Evolutionary conservation across 257 asterid species (phyloP).

Genomic region (Solanum chaucha): DNA sequence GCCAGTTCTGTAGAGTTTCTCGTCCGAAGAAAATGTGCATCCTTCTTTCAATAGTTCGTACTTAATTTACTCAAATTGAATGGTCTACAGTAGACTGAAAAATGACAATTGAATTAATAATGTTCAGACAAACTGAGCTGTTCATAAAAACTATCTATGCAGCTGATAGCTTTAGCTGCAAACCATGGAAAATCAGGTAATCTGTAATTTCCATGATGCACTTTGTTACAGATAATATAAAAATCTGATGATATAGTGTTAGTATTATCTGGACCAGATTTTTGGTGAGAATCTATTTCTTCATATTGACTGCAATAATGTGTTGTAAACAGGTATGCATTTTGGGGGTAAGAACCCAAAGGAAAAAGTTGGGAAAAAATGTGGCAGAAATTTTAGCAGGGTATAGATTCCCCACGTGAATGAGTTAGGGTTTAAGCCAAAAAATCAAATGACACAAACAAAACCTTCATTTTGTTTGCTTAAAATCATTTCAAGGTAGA

Average conservation of each 20-base stretch:
- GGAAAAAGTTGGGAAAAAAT: not conserved
- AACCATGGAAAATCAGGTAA: not conserved
- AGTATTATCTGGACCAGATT: not conserved
- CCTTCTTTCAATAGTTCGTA: not conserved
- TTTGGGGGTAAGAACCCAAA: not conserved
- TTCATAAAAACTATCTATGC: not conserved
- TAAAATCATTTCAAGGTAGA: not conserved
- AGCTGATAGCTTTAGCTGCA: not conserved
- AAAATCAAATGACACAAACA: not conserved
- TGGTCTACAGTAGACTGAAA: not conserved
- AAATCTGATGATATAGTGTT: not conserved
- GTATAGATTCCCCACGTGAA: not conserved
- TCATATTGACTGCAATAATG: not conserved
- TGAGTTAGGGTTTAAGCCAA: not conserved
- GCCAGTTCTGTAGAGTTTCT: not conserved
- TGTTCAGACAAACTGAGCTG: not conserved
- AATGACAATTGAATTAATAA: not conserved
- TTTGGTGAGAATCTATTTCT: not conserved
- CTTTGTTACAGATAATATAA: not conserved
- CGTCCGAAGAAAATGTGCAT: not conserved
- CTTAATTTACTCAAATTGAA: not conserved
- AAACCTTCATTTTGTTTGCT: not conserved
- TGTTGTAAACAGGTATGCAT: not conserved
- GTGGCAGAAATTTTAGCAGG: not conserved
- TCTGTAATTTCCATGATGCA: not conserved